Conservation (phyloP, 306 rosid genomes). For the Sicyos edulis region DNA sequence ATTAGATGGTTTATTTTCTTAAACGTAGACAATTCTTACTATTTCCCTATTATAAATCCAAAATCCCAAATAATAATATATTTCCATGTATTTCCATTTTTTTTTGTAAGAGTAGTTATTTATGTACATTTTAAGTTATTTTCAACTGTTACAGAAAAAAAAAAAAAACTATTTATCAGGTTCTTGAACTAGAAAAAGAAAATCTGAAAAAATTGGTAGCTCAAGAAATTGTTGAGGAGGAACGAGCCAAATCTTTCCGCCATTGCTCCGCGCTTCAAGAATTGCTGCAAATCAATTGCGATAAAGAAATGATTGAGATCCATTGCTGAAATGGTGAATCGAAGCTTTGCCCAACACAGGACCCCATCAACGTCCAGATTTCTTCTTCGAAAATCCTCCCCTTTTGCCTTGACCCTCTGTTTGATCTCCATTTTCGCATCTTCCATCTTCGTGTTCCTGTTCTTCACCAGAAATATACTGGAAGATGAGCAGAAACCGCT, state of each 20-base stretch:
- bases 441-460: slow-evolving; percentile 49
- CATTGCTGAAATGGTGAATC: slow-evolving; percentile 44
- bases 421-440: slow-evolving; percentile 43
- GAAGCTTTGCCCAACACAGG: slow-evolving; percentile 31
- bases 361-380: slow-evolving; percentile 28
- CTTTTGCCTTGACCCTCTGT: slow-evolving; percentile 34
- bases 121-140: too few relatives aligned
- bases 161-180: too few relatives aligned
- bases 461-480: slow-evolving; percentile 35
- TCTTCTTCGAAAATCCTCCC: slow-evolving; percentile 37
- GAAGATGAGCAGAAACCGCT: slow-evolving; percentile 31
- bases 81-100: too few relatives aligned
- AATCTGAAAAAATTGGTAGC: too few relatives aligned
- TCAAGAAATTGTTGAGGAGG: neutral
- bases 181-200: too few relatives aligned
- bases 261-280: neutral
- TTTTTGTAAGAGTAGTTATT: too few relatives aligned
- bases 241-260: neutral
- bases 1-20: too few relatives aligned
- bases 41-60: too few relatives aligned
- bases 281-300: neutral
- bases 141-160: too few relatives aligned
- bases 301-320: slow-evolving; percentile 1
- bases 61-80: too few relatives aligned
- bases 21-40: too few relatives aligned